phyloP scores from a whole-genome alignment of 2,329 filamentous ascomycete species.

The Corynespora cassiicola region DNA sequence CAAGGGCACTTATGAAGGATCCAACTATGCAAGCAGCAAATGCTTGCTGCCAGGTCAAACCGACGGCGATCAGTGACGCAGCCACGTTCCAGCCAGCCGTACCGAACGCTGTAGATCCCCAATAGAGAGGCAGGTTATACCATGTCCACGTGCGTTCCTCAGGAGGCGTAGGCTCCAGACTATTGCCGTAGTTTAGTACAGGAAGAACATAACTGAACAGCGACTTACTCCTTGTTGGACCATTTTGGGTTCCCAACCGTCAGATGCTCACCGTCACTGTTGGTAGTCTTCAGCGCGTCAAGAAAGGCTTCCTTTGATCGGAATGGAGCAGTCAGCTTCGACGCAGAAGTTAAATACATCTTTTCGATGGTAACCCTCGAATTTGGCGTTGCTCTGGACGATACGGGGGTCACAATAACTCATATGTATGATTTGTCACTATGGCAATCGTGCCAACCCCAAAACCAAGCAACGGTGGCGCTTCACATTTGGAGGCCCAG shows the following conservation, averaged over 20 bases:
- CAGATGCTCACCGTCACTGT: conserved; percentile 17
- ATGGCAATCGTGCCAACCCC: background rate
- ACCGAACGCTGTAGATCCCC: conserved; percentile 28
- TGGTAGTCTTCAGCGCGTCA: conserved; percentile 18
- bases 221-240: conserved; percentile 28
- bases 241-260: conserved; percentile 24
- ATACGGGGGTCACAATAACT: conserved; percentile 1
- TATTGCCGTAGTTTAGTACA: background rate
- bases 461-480: background rate
- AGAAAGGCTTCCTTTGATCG: conserved; percentile 26
- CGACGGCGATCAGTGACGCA: conserved; percentile 16
- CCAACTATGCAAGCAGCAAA: conserved; percentile 28
- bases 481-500: no score
- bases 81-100: conserved; percentile 27
- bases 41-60: conserved; percentile 30
- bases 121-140: conserved; percentile 31
- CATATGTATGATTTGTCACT: background rate
- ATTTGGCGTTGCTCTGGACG: conserved; percentile 9
- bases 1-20: conserved; percentile 27
- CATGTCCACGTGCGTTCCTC: conserved; percentile 33
- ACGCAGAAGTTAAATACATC: conserved; percentile 5
- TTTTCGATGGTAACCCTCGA: conserved; percentile 10
- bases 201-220: background rate
- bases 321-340: conserved; percentile 15
- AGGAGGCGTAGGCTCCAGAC: conserved; percentile 26